A percentile compares a stretch with the other conserved stretches of the same genome.
phyloP scores from a whole-genome alignment of 1,139 yeast genomes.

The Candida sp. region DNA sequence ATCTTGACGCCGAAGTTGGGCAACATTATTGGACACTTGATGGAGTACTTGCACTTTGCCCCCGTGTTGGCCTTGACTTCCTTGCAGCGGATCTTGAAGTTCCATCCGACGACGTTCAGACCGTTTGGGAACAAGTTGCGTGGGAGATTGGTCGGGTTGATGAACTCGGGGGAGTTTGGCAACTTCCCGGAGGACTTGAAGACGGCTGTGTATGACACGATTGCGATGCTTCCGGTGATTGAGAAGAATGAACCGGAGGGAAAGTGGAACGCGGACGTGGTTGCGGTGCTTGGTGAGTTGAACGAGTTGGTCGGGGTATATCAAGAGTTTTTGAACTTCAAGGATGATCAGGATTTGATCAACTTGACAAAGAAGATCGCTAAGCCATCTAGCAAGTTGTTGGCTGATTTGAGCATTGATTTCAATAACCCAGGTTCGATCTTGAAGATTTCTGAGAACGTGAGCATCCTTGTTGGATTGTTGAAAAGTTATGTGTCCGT shows the following conservation, averaged over 20 bases:
- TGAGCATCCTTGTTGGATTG: conserved; percentile 49
- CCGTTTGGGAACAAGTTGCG: conserved; percentile 73
- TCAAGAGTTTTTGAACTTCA: conserved; percentile 58
- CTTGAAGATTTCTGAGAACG: conserved; percentile 52
- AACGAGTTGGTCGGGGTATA: conserved; percentile 58
- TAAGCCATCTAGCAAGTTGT: conserved; percentile 5
- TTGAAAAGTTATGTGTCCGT: conserved; percentile 49
- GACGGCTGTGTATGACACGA: conserved; percentile 47
- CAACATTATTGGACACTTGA: conserved; percentile 56
- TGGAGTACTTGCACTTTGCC: conserved; percentile 44
- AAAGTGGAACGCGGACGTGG: conserved; percentile 51
- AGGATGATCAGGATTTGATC: conserved; percentile 53
- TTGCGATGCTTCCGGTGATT: conserved; percentile 62
- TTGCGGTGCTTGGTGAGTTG: conserved; percentile 45
- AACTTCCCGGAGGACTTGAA: conserved; percentile 43
- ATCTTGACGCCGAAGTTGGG: conserved; percentile 81
- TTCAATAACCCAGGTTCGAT: conserved; percentile 57
- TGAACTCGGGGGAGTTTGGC: conserved; percentile 29
- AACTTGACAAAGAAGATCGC: conserved; percentile 33
- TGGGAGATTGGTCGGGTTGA: conserved; percentile 40
- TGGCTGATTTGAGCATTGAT: conserved; percentile 51
- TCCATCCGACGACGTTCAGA: conserved; percentile 81
- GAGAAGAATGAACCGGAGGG: conserved; percentile 54
- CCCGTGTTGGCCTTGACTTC: conserved; percentile 53
- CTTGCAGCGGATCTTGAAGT: conserved; percentile 50